These are phyloP conservation scores for Malus fusca DNA, from an alignment of 306 rosid genomes.

Conservation along the genomic window DNA sequence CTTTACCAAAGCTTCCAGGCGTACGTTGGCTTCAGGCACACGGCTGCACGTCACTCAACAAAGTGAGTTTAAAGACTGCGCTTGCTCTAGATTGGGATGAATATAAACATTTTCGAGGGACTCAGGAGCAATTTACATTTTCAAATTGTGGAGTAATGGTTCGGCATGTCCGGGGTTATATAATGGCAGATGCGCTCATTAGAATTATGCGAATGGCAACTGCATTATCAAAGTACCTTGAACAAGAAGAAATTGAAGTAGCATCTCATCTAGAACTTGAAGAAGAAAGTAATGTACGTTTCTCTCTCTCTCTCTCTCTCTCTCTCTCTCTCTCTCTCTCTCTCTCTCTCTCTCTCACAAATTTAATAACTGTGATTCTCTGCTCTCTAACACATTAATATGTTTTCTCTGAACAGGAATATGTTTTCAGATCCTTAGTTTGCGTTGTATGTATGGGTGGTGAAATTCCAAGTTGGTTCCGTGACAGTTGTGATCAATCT, in stretches of 20 bases:
- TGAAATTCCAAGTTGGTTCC: conserved; percentile 9
- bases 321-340: neutral
- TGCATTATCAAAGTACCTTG: no score
- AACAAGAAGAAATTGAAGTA: no score
- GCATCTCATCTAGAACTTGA: no score
- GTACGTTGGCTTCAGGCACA: neutral
- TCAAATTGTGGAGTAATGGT: no score
- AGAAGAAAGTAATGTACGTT: no score
- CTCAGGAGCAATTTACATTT: no score
- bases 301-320: neutral
- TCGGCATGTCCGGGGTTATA: no score
- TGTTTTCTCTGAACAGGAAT: neutral
- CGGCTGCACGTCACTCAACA: neutral
- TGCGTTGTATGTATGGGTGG: neutral
- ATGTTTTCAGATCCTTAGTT: neutral
- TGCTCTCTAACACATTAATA: neutral
- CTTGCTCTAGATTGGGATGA: neutral
- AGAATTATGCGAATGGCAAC: neutral
- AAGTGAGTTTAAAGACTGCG: neutral
- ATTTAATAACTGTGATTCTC: neutral
- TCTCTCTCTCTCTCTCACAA: neutral
- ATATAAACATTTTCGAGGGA: neutral
- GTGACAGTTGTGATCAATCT: neutral
- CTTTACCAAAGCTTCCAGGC: neutral
- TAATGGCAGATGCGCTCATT: neutral